Evolutionary conservation across 1,284 basidiomycete genomes (phyloP), one percentile per base, ranked within the genome.

Genomic region (Psilocybe mexicana): DNA sequence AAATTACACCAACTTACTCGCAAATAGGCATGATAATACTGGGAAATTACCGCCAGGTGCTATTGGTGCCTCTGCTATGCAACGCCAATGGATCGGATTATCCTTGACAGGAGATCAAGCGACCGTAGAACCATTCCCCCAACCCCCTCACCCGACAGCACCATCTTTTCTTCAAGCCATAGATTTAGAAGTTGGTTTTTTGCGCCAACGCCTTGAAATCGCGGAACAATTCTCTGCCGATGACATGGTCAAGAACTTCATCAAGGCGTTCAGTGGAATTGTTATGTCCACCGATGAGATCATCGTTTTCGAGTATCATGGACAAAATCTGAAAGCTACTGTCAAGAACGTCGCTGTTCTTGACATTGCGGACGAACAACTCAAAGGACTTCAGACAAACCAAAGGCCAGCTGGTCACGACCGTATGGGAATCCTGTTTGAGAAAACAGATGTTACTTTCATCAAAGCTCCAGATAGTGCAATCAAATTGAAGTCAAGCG

Each of bases 401-500:
- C 74, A 75, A 56, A 65, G 62, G 55, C 59, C 60, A 8, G 30
- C 67, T n/a, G 68, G 66, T 38, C 65, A 68, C 30, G 69, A 73
- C 26, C 71, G 78, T 55, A 82, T 83, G 61, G 96, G 96, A 33
- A 84, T 98, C 42, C 66, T 96, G 43, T 96, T 97, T 83, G 87
- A 92, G 60, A 90, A 91, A 72, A 97, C 95, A 6, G 93, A 97
- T 65, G 78, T 99, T 47, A 93, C 88, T 23, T 88, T 98, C 74
- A 78, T 93, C 73, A 96, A 97, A 72, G 90, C 92, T 2, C 82
- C 88, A 0, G 80, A 87, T 49, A 93, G 89, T 65, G 72, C 80
- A 18, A 92, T 99, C 72, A 96, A 94, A 76, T 80, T 99, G 70
- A 98, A 96, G 76, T 90, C 93, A 25, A 95, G 92, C 63, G 87